Evolutionary conservation across 805 yeast genomes (phyloP), one percentile per base, ranked within the genome.

Genomic region (Metschnikowia continentalis): DNA sequence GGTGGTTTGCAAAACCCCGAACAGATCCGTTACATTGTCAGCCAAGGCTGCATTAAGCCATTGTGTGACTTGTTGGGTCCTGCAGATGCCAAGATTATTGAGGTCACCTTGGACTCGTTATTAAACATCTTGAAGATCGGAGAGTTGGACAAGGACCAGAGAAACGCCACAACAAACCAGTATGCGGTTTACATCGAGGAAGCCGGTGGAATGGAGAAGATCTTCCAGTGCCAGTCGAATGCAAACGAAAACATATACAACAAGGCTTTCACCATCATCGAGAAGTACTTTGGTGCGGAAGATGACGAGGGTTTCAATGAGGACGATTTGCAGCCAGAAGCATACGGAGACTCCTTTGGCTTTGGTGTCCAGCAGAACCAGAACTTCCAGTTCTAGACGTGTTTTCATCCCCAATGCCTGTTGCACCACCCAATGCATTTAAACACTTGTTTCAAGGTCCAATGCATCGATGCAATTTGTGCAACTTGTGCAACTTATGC

Each of bases 181-280:
- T 86, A 91, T 66, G 96, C 98, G 26, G 79, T 90, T 55, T 90
- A 73, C 73, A 88, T 94, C 65, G 99, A 94, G 75, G 97, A 92
- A 69, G 97, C 97, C 41, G 98, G 97, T 62, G 99, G 99, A 56
- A 86, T 90, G 83, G 98, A 94, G 70, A 91, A 89, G 76, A 92
- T 94, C 62, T 86, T 87, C 70, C 90, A 88, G 54, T 88, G 96
- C 68, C 99, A 94, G 78, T 82, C 80, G 67, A 90, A 89, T 72
- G 88, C 84, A 64, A 94, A 92, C 71, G 95, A 92, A 67, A 88
- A 86, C 66, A 88, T 94, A 64, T 94, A 94, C 72, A 82, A 87
- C 67, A 91, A 90, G 75, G 95, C 98, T 33, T 94, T 81, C 75
- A 76, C 76, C 59, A 89, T 94, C 64, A 90, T 94, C 70, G 96